Evolutionary conservation across 1,139 yeast genomes (phyloP).

Genomic region (Sugiyamaella xylanicola): DNA sequence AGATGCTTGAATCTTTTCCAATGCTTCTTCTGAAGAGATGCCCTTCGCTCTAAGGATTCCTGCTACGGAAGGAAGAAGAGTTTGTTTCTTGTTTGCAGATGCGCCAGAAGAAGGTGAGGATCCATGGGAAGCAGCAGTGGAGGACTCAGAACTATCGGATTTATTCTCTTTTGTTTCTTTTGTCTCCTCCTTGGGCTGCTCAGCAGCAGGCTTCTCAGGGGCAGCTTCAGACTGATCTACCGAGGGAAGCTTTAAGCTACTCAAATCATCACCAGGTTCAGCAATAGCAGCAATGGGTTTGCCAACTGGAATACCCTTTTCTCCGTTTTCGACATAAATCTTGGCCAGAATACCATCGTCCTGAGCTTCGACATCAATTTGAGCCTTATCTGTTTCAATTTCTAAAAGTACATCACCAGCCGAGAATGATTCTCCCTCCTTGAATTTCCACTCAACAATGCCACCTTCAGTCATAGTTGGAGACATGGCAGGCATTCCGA

Average conservation of each 20-base stretch:
- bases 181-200: conserved; percentile 28
- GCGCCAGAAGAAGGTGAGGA: conserved; percentile 24
- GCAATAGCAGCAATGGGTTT: conserved; percentile 84
- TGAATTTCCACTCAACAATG: conserved; percentile 88
- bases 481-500: conserved; percentile 97
- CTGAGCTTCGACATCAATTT: conserved; percentile 88
- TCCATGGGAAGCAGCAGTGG: conserved; percentile 24
- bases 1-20: conserved; percentile 71
- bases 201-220: conserved; percentile 1
- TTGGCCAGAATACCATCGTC: conserved; percentile 91
- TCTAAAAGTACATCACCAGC: conserved; percentile 89
- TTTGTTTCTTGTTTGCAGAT: conserved; percentile 59
- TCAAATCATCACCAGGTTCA: conserved; percentile 81
- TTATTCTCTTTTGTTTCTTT: too few species aligned
- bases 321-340: conserved; percentile 69
- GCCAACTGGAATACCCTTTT: conserved; percentile 81
- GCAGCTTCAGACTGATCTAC: conserved; percentile 40
- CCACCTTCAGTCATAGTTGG: conserved; percentile 99
- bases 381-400: conserved; percentile 92
- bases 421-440: conserved; percentile 68
- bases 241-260: conserved; percentile 62
- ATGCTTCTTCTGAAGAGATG: conserved; percentile 69
- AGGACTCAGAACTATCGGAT: too few species aligned
- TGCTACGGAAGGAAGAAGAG: conserved; percentile 79
- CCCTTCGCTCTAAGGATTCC: conserved; percentile 61